Base-by-base conservation (phyloP, 768 basidiomycete species). In the Boletellus sp. region DNA sequence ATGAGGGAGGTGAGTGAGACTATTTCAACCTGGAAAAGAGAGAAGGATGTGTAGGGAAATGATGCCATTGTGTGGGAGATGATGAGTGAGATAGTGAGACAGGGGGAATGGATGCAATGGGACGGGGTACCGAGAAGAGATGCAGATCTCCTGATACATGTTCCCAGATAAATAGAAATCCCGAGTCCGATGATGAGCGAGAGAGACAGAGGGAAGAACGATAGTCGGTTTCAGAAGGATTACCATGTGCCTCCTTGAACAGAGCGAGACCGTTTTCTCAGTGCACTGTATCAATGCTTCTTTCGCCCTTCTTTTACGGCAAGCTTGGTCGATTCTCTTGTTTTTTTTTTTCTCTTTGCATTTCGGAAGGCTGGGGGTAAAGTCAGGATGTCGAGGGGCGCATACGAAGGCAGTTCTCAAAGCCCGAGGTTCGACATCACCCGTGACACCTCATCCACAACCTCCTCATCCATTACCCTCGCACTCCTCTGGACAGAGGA, bases 341-440 rank as follows among this genome's bases (percentile, higher is more conserved):
- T 46, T 39, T 28, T 46, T 16, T 50, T 41, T 34, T 47, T 20
- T 28, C 24, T 15, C 53, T 45, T 53, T 38, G 19, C 34, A 38
- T 41, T 48, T 50, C 19, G 41, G 41, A 35, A 40, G 42, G 26
- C 50, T 45, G 45, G 42, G 57, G 45, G 52, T 42, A 52, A 54
- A 42, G 41, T 28, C 36, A 42, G 23, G 32, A 33, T 36, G 53
- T 50, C 45, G 23, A 48, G 43, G 19, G 53, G 44, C 40, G 52
- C 16, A 41, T 42, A 49, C 57, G 57, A 54, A 53, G 40, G 37
- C 12, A 44, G 28, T 28, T 23, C 26, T 67, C 70, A 85, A 53
- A 86, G 71, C 45, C 85, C 84, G 56, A 87, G 76, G 66, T 83
- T 88, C 55, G 85, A 84, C 61, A 90, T 85, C 58, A 88, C 85